Percentiles rank a stretch among this genome's conserved stretches.
Conservation (phyloP, 2,329 filamentous ascomycete genomes). For the Nemania sp. region DNA sequence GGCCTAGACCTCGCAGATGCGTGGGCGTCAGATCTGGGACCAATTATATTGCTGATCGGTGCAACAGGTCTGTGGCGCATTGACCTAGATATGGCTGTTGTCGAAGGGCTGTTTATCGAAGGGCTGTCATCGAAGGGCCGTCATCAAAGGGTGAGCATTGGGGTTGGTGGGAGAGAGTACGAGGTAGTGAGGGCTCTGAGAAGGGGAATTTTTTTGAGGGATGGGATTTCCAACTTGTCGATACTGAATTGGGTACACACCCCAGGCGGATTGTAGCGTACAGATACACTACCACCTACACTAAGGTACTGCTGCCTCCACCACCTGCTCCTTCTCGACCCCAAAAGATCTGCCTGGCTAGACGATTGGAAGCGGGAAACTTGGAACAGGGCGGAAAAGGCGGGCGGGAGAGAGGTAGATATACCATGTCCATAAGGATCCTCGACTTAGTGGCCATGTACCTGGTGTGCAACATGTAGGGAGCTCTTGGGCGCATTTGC, state of each 20-base stretch:
- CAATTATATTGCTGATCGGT: neutral
- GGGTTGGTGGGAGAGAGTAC: neutral
- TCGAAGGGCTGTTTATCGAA: neutral
- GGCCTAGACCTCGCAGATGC: slow-evolving; percentile 9
- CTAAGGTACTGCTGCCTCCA: too few relatives aligned
- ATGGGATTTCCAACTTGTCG: slow-evolving; percentile 33
- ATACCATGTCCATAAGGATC: neutral
- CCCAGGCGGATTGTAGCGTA: slow-evolving; percentile 12
- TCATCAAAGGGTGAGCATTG: neutral
- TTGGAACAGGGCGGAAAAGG: slow-evolving; percentile 13
- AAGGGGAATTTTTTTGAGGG: slow-evolving; percentile 23
- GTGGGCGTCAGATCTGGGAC: slow-evolving; percentile 2
- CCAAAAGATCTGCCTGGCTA: neutral
- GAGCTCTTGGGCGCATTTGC: too few relatives aligned
- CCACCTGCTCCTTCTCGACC: slow-evolving; percentile 5
- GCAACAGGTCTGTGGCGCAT: neutral
- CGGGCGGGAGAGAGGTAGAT: slow-evolving; percentile 7
- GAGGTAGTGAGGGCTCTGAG: slow-evolving; percentile 2
- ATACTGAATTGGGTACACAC: slow-evolving; percentile 30
- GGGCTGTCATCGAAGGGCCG: neutral
- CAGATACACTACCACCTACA: too few relatives aligned
- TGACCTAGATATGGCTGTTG: neutral
- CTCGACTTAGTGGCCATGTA: too few relatives aligned
- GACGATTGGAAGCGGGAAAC: slow-evolving; percentile 6
- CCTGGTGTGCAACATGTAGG: too few relatives aligned